A percentile compares a stretch with the other conserved stretches of the same genome.
phyloP scores from a whole-genome alignment of 2,329 filamentous ascomycete species.

The Nothopassalora personata region DNA sequence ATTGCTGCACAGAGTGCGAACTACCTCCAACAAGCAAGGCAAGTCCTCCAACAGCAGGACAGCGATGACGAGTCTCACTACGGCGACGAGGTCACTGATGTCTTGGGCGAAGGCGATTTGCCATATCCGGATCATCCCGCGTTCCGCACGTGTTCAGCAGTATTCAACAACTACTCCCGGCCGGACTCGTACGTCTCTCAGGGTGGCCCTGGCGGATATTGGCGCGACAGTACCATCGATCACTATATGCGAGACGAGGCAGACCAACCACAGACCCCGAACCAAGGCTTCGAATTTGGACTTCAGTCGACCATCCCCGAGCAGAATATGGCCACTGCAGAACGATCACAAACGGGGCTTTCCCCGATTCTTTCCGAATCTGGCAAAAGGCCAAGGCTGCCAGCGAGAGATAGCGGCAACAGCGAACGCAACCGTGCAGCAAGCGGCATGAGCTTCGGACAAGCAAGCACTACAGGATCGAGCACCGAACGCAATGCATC shows the following conservation, averaged over 20 bases:
- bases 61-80: slow-evolving; percentile 35
- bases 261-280: not conserved
- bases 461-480: not conserved
- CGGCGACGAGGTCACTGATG: slow-evolving; percentile 28
- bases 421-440: slow-evolving; percentile 22
- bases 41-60: slow-evolving; percentile 14
- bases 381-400: slow-evolving; percentile 12
- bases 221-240: slow-evolving; percentile 23
- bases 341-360: slow-evolving; percentile 1
- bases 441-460: slow-evolving; percentile 21
- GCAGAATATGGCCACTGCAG: not conserved
- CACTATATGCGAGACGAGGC: slow-evolving; percentile 20
- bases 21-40: slow-evolving; percentile 20
- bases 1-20: slow-evolving; percentile 13
- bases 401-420: slow-evolving; percentile 22
- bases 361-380: slow-evolving; percentile 5
- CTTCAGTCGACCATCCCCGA: not conserved
- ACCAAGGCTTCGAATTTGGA: not conserved
- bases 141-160: slow-evolving; percentile 25
- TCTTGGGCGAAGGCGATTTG: slow-evolving; percentile 20
- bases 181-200: slow-evolving; percentile 10
- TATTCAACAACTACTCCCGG: slow-evolving; percentile 17
- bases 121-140: slow-evolving; percentile 30
- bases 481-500: not conserved
- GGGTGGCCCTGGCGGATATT: slow-evolving; percentile 15